Evolutionary conservation across 768 basidiomycete genomes (phyloP).

Genomic region (Mycena pura): DNA sequence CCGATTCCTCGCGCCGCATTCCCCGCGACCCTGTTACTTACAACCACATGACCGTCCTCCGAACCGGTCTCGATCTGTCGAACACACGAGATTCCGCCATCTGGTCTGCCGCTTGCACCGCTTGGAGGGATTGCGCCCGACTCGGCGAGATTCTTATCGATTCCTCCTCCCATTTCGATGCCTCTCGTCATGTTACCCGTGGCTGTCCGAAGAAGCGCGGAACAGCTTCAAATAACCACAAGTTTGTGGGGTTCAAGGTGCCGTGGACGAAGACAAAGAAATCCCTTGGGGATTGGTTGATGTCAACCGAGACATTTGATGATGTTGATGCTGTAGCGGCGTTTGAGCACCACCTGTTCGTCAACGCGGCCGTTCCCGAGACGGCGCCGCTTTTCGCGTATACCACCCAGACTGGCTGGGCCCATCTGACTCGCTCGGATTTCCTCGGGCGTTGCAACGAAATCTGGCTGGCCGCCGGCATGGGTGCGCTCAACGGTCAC

Average conservation of each 20-base stretch:
- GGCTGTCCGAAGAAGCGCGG: too few species aligned
- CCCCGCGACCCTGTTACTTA: not conserved
- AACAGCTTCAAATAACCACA: not conserved
- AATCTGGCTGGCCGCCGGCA: not conserved
- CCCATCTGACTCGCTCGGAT: not conserved
- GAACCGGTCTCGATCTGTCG: not conserved
- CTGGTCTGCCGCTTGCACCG: not conserved
- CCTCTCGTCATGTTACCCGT: not conserved
- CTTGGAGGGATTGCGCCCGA: not conserved
- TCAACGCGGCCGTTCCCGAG: not conserved
- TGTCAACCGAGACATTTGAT: not conserved
- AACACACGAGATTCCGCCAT: not conserved
- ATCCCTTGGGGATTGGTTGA: not conserved
- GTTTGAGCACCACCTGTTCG: not conserved
- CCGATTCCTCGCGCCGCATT: not conserved
- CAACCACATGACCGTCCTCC: not conserved
- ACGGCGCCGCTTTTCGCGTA: not conserved
- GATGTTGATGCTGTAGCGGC: not conserved
- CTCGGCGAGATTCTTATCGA: not conserved
- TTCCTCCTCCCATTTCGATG: not conserved
- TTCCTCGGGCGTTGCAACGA: not conserved
- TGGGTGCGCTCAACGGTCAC: not conserved
- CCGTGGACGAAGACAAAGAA: not conserved
- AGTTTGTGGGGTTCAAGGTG: not conserved
- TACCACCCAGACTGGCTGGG: not conserved